These are phyloP conservation scores for Cryptosporidium tyzzeri DNA, from an alignment of 169 alveolate species.

Conservation along the genomic window DNA sequence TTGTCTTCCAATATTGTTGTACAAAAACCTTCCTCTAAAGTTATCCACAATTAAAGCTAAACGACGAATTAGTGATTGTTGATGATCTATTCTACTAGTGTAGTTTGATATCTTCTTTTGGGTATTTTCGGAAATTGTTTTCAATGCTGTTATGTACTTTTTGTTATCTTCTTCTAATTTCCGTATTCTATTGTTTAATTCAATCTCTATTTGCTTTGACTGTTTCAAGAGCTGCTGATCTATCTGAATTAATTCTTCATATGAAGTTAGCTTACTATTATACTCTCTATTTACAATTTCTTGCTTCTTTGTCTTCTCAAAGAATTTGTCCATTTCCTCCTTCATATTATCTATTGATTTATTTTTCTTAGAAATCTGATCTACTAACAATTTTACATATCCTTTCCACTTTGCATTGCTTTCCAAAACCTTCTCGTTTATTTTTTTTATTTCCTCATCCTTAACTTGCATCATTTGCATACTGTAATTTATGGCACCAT, in stretches of 20 bases:
- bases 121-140: constrained; percentile 9
- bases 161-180: constrained; percentile 20
- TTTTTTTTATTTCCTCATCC: constrained; percentile 33
- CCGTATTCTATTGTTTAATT: constrained; percentile 20
- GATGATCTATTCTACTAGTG: constrained; percentile 11
- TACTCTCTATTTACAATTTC: constrained; percentile 40
- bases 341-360: constrained; percentile 22
- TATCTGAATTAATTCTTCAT: constrained; percentile 60
- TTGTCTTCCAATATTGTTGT: constrained; percentile 62
- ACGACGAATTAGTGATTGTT: not conserved
- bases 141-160: constrained; percentile 18
- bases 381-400: constrained; percentile 25
- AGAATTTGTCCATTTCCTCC: constrained; percentile 26
- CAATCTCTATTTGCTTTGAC: constrained; percentile 32
- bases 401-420: constrained; percentile 44
- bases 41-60: constrained; percentile 30
- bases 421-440: constrained; percentile 1
- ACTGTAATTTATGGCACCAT: constrained; percentile 22
- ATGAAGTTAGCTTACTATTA: constrained; percentile 20
- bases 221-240: constrained; percentile 64
- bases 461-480: constrained; percentile 11
- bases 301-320: constrained; percentile 43
- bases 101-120: not conserved
- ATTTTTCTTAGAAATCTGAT: constrained; percentile 36
- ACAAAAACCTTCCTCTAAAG: constrained; percentile 52